Conservation (phyloP, 768 basidiomycete species). For the Lactarius hengduanensis region DNA sequence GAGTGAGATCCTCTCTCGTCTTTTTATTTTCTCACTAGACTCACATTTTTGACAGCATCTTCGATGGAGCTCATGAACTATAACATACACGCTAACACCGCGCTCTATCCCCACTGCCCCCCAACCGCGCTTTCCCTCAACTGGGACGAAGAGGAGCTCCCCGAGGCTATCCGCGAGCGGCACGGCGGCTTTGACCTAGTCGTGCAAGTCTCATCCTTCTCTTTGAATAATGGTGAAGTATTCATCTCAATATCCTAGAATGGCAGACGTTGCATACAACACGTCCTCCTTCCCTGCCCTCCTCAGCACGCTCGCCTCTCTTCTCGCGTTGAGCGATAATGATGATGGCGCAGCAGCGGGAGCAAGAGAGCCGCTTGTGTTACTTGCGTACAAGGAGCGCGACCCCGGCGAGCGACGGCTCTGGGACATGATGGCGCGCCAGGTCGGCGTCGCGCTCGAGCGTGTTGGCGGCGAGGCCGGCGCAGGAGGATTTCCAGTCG, state of each 20-base stretch:
- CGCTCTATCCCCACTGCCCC: conserved; percentile 34
- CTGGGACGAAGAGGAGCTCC: conserved; percentile 64
- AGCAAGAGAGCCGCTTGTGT: conserved; percentile 42
- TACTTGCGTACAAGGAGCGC: conserved; percentile 87
- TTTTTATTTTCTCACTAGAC: conserved; percentile 8
- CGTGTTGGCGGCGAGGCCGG: conserved; percentile 56
- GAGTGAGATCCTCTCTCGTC: background rate
- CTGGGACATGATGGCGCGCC: conserved; percentile 56
- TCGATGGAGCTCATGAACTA: conserved; percentile 77
- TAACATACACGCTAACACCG: conserved; percentile 55
- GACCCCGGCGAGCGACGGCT: conserved; percentile 71
- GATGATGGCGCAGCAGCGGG: background rate
- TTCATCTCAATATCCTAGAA: conserved; percentile 32
- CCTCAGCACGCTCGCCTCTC: conserved; percentile 57
- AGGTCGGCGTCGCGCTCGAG: conserved; percentile 54
- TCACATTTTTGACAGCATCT: conserved; percentile 47
- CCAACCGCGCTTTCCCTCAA: conserved; percentile 52
- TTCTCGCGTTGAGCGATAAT: conserved; percentile 39
- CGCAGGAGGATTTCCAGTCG: conserved; percentile 60
- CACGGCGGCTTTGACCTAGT: no score
- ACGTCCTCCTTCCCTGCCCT: conserved; percentile 80
- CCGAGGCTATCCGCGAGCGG: conserved; percentile 41
- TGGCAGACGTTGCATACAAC: conserved; percentile 94
- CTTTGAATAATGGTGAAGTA: background rate
- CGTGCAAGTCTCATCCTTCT: conserved; percentile 46